Evolutionary conservation across 805 yeast genomes (phyloP).

Genomic region (Sugiyamaella lignohabitans): DNA sequence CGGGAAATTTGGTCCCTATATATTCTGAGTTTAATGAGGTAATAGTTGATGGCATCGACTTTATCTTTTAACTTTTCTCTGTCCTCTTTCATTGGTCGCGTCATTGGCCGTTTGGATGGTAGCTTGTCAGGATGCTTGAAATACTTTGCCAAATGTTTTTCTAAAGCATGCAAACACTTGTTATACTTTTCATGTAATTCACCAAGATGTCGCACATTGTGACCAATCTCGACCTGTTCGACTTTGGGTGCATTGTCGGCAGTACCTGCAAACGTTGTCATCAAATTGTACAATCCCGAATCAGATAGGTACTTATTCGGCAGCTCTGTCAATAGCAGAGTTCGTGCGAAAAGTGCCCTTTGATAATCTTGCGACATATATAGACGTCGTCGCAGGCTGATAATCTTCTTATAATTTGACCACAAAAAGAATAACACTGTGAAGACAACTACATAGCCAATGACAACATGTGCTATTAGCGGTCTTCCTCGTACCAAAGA

Average conservation of each 20-base stretch:
- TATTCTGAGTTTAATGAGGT: constrained; percentile 9
- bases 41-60: constrained; percentile 29
- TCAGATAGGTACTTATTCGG: constrained; percentile 23
- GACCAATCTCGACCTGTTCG: constrained; percentile 28
- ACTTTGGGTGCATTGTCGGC: constrained; percentile 5
- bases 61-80: constrained; percentile 5
- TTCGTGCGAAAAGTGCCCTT: constrained; percentile 24
- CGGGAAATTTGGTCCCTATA: constrained; percentile 22
- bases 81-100: constrained; percentile 19
- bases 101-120: constrained; percentile 23
- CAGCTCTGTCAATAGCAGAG: constrained; percentile 30
- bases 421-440: constrained; percentile 27
- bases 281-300: constrained; percentile 22
- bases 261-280: constrained; percentile 6
- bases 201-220: constrained; percentile 25
- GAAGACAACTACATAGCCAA: constrained; percentile 28
- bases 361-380: constrained; percentile 23
- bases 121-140: constrained; percentile 22
- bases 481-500: constrained; percentile 28
- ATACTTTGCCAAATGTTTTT: constrained; percentile 26
- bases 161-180: constrained; percentile 23
- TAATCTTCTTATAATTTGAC: constrained; percentile 24
- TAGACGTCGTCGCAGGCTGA: constrained; percentile 23
- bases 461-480: constrained; percentile 31
- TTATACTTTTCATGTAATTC: constrained; percentile 24